These are phyloP conservation scores for Phalaenopsis aphrodite DNA, from an alignment of 106 monocot species.

Conservation along the genomic window DNA sequence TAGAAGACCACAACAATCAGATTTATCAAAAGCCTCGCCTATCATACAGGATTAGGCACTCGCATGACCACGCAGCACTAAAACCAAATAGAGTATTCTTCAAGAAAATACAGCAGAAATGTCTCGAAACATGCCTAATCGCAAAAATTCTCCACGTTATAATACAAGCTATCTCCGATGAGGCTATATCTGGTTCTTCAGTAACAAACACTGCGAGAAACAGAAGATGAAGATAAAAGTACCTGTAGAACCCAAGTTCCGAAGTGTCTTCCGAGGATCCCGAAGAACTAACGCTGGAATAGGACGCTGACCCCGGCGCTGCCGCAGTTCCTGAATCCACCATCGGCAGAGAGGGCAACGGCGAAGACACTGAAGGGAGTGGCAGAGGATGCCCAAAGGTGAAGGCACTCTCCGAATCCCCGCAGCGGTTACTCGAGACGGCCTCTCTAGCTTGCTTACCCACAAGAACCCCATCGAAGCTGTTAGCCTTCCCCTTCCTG, in stretches of 20 bases:
- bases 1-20: no score
- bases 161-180: not conserved
- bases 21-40: no score
- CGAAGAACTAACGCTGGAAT: slow-evolving; percentile 25
- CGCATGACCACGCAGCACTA: not conserved
- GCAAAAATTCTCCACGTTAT: not conserved
- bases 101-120: not conserved
- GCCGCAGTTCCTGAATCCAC: not conserved
- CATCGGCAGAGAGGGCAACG: slow-evolving; percentile 11
- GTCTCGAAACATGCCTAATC: not conserved
- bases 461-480: slow-evolving; percentile 3
- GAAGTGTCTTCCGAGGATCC: slow-evolving; percentile 31
- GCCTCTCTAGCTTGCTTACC: not conserved
- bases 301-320: slow-evolving; percentile 20
- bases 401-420: not conserved
- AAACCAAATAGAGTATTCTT: not conserved
- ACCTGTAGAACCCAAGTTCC: slow-evolving; percentile 32
- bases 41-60: no score
- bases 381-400: slow-evolving; percentile 28
- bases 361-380: slow-evolving; percentile 12
- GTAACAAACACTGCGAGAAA: not conserved
- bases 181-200: not conserved
- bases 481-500: slow-evolving; percentile 19
- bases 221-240: not conserved
- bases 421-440: not conserved